A percentile compares a stretch with the other conserved stretches of the same genome.
These are phyloP conservation scores for Penicillium sp. DNA, from an alignment of 2,329 filamentous ascomycete species.

Conservation along the genomic window DNA sequence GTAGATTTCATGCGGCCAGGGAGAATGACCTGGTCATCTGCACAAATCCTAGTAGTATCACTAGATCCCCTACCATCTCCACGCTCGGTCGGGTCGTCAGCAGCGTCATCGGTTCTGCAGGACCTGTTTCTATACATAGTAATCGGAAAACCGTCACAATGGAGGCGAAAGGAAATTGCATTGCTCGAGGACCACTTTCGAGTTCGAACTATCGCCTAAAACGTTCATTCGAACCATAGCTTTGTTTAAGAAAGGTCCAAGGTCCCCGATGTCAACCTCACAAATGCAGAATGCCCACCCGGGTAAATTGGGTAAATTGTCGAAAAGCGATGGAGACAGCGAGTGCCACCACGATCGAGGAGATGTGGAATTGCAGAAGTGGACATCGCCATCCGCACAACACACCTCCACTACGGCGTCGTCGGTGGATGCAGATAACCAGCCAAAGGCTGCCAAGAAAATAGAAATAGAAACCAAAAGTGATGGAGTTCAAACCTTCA, in stretches of 20 bases:
- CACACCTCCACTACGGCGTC: slow-evolving; percentile 4
- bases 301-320: slow-evolving; percentile 23
- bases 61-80: not conserved
- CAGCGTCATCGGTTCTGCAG: not conserved
- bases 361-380: not conserved
- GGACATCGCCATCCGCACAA: slow-evolving; percentile 7
- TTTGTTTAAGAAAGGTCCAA: slow-evolving; percentile 14
- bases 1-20: not conserved
- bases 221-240: slow-evolving; percentile 19
- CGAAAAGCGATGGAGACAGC: not conserved
- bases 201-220: not conserved
- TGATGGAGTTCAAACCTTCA: not conserved
- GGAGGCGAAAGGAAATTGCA: not conserved
- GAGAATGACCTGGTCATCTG: slow-evolving; percentile 2
- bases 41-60: not conserved
- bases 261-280: not conserved
- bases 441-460: not conserved
- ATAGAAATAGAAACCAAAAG: not conserved
- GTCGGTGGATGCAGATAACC: not conserved
- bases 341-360: slow-evolving; percentile 4
- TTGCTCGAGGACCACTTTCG: not conserved
- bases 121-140: slow-evolving; percentile 24
- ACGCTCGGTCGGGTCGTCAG: not conserved
- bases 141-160: not conserved
- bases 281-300: slow-evolving; percentile 6